A percentile compares a stretch with the other conserved stretches of the same genome.
These are phyloP conservation scores for Entamoeba dispar DNA, from an alignment of 208 protist species.

Conservation along the genomic window DNA sequence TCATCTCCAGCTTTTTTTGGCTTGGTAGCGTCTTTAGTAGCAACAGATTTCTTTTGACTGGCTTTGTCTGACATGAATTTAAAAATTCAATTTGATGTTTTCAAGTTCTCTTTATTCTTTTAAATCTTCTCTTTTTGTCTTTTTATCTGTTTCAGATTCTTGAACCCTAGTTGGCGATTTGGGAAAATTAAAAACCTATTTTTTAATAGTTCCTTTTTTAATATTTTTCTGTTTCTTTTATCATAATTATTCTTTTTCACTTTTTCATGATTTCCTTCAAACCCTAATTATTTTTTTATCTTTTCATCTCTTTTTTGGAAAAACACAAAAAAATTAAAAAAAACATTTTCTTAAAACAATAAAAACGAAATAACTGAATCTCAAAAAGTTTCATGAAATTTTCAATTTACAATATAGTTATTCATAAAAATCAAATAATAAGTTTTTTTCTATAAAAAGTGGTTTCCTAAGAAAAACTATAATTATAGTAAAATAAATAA, in stretches of 20 bases:
- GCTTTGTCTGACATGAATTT: background rate
- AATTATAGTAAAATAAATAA: background rate
- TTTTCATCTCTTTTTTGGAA: background rate
- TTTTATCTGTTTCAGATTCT: background rate
- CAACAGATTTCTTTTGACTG: background rate
- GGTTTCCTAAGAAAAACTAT: background rate
- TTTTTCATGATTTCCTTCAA: no score
- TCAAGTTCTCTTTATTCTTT: background rate
- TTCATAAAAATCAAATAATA: background rate
- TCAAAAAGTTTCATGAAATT: no score
- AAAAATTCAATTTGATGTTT: background rate
- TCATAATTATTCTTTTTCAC: no score
- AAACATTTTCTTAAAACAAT: no score
- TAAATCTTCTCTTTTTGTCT: background rate
- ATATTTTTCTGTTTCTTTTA: no score
- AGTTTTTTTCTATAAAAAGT: background rate
- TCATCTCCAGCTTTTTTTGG: background rate
- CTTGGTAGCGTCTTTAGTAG: background rate
- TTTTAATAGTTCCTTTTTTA: background rate
- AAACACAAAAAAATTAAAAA: no score
- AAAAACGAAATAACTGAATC: no score
- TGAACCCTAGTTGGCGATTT: no score
- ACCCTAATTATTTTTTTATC: background rate
- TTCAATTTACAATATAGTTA: background rate
- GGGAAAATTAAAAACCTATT: background rate